Evolutionary conservation across 306 rosid species (phyloP), one percentile per base, ranked within the genome.

Genomic region (Boehmeria nivea): DNA sequence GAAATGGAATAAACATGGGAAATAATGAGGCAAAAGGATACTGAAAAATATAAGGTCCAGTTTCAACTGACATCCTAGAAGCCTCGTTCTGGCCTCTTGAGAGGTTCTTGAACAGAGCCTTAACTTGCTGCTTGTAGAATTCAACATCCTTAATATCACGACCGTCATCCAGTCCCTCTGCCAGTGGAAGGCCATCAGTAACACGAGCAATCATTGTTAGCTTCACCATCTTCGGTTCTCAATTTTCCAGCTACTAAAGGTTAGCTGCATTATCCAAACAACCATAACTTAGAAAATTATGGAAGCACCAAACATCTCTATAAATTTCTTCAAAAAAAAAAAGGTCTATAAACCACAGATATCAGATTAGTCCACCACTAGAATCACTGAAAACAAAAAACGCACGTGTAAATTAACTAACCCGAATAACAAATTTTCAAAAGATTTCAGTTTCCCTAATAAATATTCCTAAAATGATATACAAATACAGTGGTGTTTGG

Each of bases 161-260:
- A 8, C 85, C 83, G 62, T 91, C 95, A 73, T 91, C 96, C 65
- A 91, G 69, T 67, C 98, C 98, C 72, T 91, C 98, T 57, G 78
- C 95, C 23, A 84, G 73, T 11, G 88, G 89, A 78, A 91, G 98
- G 59, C 96, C 98, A 34, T 87, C 98, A 51, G 88, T 91, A 62
- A 87, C 85, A 49, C 98, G 98, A 33, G 98, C 98, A 75, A 91
- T 84, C 95, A 84, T 74, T 3, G 95, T 91, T 83, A 91, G 72
- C 78, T 87, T 91, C 73, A 87, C 98, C 98, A 91, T 91, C 80
- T 85, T 82, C 61, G 25, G 61, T 61, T 73, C 58, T 53, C 72
- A 64, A 62, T 57, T 59, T 63, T 51, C 44, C 25, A 43, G 54
- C 68, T 59, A 37, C 64, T 21, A 48, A 7, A 70, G 25, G 45